Evolutionary conservation across 441 rosid genomes (phyloP), one percentile per base, ranked within the genome.

Genomic region (California macrophylla): DNA sequence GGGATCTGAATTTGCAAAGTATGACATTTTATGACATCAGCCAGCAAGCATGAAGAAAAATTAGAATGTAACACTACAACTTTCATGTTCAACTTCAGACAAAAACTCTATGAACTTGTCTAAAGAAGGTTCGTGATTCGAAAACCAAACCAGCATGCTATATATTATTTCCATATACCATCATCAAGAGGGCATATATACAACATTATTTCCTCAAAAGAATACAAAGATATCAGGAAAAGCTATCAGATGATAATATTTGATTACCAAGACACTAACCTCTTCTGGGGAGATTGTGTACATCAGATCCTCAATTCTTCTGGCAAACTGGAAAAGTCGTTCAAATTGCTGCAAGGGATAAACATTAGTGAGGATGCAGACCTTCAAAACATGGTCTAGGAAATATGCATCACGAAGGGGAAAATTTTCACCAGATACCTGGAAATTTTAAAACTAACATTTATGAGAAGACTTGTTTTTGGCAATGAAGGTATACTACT

Each of bases 241-340:
- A 16, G 16, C 21, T n/a, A n/a, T 47, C 56, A 15, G 21, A 47
- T 16, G 6, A 50, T 18, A 54, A 54, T n/a, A n/a, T n/a, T n/a
- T n/a, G n/a, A n/a, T n/a, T n/a, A 64, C 50, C 66, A 50, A 68
- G 13, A 64, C 18, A 69, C 85, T 68, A 62, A 92, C 99, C 97
- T 95, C 99, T 79, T 95, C 99, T 50, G 97, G 93, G 38, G 92
- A 75, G 63, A 95, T 88, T n/a, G 99, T 92, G 80, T 85, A 90
- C 97, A 92, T 92, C 68, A 90, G 74, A 80, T 95, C 96, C 76
- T 95, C 98, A 36, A 95, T 87, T 84, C 81, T 92, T 80, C 85
- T 83, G 42, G 94, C 91, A 85, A 87, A 95, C 85, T 86, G 91
- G 84, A 94, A 94, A 74, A 92, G 93, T 45, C 92, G 82, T 74